Conservation (phyloP, 176 grass and related monocot species). For the Ananas comosus region DNA sequence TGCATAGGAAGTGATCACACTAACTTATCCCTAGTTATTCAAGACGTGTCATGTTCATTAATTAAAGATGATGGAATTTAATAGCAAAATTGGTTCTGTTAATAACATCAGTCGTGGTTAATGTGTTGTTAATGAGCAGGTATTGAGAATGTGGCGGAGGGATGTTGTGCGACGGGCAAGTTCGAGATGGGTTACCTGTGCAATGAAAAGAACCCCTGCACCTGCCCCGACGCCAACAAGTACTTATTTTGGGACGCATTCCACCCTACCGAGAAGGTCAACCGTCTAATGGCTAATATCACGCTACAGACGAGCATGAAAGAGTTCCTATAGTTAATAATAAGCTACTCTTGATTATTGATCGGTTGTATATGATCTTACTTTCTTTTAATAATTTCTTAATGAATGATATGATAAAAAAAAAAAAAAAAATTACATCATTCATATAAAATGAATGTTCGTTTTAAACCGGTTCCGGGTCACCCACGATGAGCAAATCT, state of each 20-base stretch:
- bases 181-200: slow-evolving; percentile 65
- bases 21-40: too few relatives aligned
- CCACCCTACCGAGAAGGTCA: slow-evolving; percentile 71
- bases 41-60: background rate
- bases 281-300: slow-evolving; percentile 37
- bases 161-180: slow-evolving; percentile 60
- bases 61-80: background rate
- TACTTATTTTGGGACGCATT: slow-evolving; percentile 89
- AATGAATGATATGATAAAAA: too few relatives aligned
- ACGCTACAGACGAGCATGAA: slow-evolving; percentile 22
- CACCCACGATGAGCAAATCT: too few relatives aligned
- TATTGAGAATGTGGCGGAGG: slow-evolving; percentile 69
- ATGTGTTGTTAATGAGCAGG: slow-evolving; percentile 16
- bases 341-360: too few relatives aligned
- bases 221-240: slow-evolving; percentile 45
- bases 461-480: too few relatives aligned
- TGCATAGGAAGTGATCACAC: too few relatives aligned
- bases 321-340: slow-evolving; percentile 25
- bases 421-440: too few relatives aligned
- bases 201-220: slow-evolving; percentile 29
- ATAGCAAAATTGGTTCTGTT: background rate
- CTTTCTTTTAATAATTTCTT: too few relatives aligned
- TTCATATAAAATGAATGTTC: too few relatives aligned
- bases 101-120: background rate
- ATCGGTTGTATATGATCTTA: too few relatives aligned